Evolutionary conservation across 1,139 yeast genomes (phyloP).

Genomic region (Yamadazyma epiphylla): DNA sequence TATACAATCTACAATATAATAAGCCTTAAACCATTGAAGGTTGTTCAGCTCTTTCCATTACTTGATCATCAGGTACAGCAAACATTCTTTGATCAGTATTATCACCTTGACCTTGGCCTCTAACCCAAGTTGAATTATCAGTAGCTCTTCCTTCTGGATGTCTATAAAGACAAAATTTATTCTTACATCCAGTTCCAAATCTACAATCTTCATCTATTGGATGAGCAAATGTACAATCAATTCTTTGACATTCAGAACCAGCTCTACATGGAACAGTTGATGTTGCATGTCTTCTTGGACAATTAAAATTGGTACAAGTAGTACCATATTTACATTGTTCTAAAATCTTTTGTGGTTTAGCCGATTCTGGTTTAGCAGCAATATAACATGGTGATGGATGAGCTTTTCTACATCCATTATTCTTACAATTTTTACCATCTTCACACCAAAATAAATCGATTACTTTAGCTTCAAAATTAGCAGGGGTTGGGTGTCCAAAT

Average conservation of each 20-base stretch:
- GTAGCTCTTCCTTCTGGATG: constrained; percentile 73
- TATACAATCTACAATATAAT: constrained; percentile 9
- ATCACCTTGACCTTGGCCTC: constrained; percentile 3
- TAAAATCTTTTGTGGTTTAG: constrained; percentile 35
- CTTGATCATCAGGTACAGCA: constrained; percentile 76
- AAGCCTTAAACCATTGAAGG: constrained; percentile 13
- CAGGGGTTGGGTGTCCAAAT: constrained; percentile 89
- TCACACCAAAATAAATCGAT: constrained; percentile 73
- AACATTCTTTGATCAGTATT: constrained; percentile 56
- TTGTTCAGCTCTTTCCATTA: constrained; percentile 66
- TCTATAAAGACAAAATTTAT: constrained; percentile 62
- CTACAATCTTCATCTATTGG: constrained; percentile 78
- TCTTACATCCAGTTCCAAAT: constrained; percentile 71
- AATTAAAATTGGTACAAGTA: constrained; percentile 69
- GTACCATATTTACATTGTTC: constrained; percentile 81
- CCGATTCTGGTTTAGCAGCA: constrained; percentile 13
- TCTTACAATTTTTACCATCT: constrained; percentile 59
- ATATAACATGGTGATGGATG: constrained; percentile 70
- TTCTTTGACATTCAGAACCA: constrained; percentile 71
- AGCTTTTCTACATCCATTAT: constrained; percentile 62
- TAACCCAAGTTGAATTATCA: constrained; percentile 11
- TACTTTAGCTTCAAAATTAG: constrained; percentile 70
- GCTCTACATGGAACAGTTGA: constrained; percentile 73
- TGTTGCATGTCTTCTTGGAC: constrained; percentile 83
- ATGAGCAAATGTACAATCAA: constrained; percentile 79